Conservation (phyloP, 2,329 filamentous ascomycete species). For the Pseudogymnoascus sp. region DNA sequence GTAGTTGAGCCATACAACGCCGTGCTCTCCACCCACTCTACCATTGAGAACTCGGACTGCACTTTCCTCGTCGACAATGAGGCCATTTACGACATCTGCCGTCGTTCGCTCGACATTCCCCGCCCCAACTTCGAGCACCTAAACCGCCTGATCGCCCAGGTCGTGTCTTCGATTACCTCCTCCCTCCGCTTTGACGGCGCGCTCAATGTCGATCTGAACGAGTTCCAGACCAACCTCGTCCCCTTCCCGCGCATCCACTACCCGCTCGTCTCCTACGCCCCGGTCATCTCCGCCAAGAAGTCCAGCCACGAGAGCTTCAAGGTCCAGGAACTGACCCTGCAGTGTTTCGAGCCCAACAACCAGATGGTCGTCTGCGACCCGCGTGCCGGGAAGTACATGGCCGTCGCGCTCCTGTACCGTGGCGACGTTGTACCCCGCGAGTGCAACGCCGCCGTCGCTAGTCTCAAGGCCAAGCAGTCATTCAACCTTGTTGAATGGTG, state of each 20-base stretch:
- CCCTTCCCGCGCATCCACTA: constrained; percentile 61
- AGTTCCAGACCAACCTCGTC: constrained; percentile 62
- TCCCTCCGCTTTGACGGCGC: constrained; percentile 57
- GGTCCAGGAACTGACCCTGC: constrained; percentile 54
- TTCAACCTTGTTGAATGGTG: constrained; percentile 63
- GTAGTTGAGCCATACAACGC: constrained; percentile 62
- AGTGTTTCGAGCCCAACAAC: constrained; percentile 60
- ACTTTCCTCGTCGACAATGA: constrained; percentile 62
- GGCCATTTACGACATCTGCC: constrained; percentile 60
- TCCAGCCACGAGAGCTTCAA: constrained; percentile 59
- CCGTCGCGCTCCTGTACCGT: constrained; percentile 56
- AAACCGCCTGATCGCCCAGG: constrained; percentile 58
- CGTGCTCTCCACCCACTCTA: constrained; percentile 47
- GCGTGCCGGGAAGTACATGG: constrained; percentile 61
- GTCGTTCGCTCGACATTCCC: constrained; percentile 54
- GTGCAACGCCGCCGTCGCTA: constrained; percentile 48
- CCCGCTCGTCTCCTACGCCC: constrained; percentile 56
- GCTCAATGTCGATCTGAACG: constrained; percentile 58
- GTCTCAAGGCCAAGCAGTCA: constrained; percentile 54
- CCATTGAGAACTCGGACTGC: constrained; percentile 59
- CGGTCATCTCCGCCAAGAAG: constrained; percentile 51
- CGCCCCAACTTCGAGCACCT: constrained; percentile 56
- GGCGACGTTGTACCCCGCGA: constrained; percentile 57
- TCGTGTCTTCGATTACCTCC: constrained; percentile 58
- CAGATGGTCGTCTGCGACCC: constrained; percentile 63